Evolutionary conservation across 1,284 basidiomycete genomes (phyloP), one percentile per base, ranked within the genome.

Genomic region (Apiotrichum akiyoshidainum): DNA sequence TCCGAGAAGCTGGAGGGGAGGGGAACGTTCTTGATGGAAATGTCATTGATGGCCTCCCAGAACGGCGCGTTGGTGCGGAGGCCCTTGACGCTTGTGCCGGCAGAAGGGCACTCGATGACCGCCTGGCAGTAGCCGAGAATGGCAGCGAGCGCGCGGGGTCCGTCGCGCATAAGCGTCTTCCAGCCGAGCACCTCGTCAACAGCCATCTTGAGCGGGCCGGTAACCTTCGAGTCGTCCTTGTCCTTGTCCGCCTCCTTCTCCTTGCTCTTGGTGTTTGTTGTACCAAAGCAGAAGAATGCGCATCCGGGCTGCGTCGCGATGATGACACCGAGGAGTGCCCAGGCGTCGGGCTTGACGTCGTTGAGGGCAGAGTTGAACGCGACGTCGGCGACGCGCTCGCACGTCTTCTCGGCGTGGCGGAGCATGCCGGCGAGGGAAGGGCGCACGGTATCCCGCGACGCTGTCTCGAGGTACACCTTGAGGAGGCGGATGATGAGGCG

Each of bases 271-370:
- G 48, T 52, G 42, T 69, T 62, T 16, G 71, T 73, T 83, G 83
- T 2, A 86, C 92, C 0, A 85, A 85, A 53, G 92, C 95, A 87
- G 17, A 96, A 81, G 46, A 85, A 84, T 0, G 90, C 90, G 7
- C 96, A 81, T 0, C 92, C 91, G 1, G 93, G 92, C 69, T 95
- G 92, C 57, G 86, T 88, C 63, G 90, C 86, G 21, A 93, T 85
- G 4, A 91, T 87, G 14, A 90, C 82, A 0, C 88, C 82, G 31
- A 95, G 85, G 67, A 96, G 88, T 59, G 83, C 84, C 92, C 93
- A 96, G 1, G 90, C 84, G 0, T 87, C 83, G 46, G 85, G 85
- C 8, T 89, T 85, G 34, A 91, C 80, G 13, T 74, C 67, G 13
- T 63, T 67, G 9, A 51, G 57, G 9, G 52, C 59, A 4, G 67